These are phyloP conservation scores for Trichophyton schoenleinii DNA, from an alignment of 2,329 filamentous ascomycete genomes.

Conservation along the genomic window DNA sequence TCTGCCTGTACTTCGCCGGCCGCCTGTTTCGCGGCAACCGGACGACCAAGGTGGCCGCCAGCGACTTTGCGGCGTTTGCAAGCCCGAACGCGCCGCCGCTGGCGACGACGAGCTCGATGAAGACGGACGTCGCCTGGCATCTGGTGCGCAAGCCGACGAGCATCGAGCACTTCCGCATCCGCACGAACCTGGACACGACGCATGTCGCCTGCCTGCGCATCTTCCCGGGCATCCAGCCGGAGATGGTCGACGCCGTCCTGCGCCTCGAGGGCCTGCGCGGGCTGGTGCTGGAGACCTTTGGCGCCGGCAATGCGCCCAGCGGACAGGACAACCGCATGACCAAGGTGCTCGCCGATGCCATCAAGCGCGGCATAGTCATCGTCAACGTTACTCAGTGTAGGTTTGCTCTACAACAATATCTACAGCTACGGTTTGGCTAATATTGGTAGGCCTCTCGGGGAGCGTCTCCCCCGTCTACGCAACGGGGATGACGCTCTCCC, in stretches of 20 bases:
- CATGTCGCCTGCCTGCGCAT: constrained; percentile 81
- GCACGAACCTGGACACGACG: constrained; percentile 66
- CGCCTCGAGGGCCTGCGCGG: constrained; percentile 63
- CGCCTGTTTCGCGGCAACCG: constrained; percentile 80
- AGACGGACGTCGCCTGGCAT: constrained; percentile 70
- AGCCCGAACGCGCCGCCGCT: constrained; percentile 77
- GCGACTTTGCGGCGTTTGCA: constrained; percentile 74
- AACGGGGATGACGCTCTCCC: constrained; percentile 62
- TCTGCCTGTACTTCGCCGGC: constrained; percentile 88
- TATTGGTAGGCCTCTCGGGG: constrained; percentile 42
- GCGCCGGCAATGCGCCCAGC: constrained; percentile 80
- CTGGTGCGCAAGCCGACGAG: constrained; percentile 61
- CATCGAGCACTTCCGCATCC: constrained; percentile 62
- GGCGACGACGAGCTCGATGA: constrained; percentile 66
- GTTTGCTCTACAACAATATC: background rate
- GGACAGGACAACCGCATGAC: constrained; percentile 69
- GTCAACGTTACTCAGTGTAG: constrained; percentile 88
- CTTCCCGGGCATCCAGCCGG: constrained; percentile 85
- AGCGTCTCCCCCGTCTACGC: constrained; percentile 70
- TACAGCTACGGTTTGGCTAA: background rate
- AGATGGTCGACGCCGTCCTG: constrained; percentile 80
- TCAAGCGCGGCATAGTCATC: constrained; percentile 68
- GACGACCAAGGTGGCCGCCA: constrained; percentile 75
- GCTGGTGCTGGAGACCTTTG: constrained; percentile 81
- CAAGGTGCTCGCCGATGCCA: constrained; percentile 62